Base-by-base conservation (phyloP, 768 basidiomycete species). In the Hydnum rufescens region DNA sequence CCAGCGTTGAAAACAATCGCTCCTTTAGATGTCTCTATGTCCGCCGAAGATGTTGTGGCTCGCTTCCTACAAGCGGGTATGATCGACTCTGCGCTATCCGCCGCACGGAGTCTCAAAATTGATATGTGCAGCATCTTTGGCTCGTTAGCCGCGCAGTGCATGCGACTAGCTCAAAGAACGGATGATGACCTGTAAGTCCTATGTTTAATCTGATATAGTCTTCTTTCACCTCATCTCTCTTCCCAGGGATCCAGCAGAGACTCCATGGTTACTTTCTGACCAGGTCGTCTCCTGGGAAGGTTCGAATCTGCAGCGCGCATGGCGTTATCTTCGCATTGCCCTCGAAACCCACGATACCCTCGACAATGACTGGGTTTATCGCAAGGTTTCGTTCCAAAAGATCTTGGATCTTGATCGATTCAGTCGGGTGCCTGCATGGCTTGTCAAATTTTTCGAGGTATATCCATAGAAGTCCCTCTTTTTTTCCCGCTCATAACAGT, bases 61-160 rank as follows among this genome's bases (percentile, higher is more conserved):
- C 71, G 82, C 55, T 71, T 92, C 50, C 78, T 81, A 3, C 84
- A 95, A 62, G 68, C 73, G 42, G 84, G 80, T 56, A 73, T 75
- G 57, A 92, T 84, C 64, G 83, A 79, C 58, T 69, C 74, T 50
- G 93, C 93, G 2, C 74, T 93, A 64, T 65, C 76, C 3, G 74
- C 78, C 28, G 90, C 87, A 2, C 73, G 75, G 31, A 75, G 74
- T 43, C 73, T 95, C 39, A 70, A 76, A 31, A 76, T 88, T 39
- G 87, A 95, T 63, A 85, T 96, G 82, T 77, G 78, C 2, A 82
- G 87, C 56, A 60, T 93, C 6, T 93, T 97, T 61, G 74, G 75
- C 39, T 71, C 76, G 56, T 66, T 97, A 56, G 78, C 88, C 0
- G 69, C 68, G 32, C 79, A 86, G 61, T 95, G 90, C 64, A 64